Conservation (phyloP, 106 monocot species). For the Dendrobium officinale region DNA sequence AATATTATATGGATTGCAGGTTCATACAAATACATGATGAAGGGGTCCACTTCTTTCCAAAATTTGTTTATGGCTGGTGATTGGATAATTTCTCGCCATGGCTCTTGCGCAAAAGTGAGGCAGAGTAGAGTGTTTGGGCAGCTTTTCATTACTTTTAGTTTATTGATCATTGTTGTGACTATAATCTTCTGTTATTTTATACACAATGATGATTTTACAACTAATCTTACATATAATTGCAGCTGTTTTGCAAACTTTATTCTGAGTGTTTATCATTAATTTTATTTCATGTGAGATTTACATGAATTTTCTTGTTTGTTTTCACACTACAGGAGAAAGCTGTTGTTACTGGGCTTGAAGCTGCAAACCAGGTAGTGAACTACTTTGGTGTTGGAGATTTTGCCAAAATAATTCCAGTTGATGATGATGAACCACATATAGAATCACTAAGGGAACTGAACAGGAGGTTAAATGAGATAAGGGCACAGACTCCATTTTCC, state of each 20-base stretch:
- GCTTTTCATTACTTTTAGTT: no score
- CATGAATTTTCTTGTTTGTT: neutral
- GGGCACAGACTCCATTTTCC: conserved; percentile 14
- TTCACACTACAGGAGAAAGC: conserved; percentile 48
- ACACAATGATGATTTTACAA: neutral
- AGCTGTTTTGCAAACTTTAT: no score
- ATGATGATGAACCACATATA: conserved; percentile 65
- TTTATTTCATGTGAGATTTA: neutral
- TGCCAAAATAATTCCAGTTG: conserved; percentile 62
- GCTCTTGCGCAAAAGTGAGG: conserved; percentile 60
- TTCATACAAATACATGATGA: conserved; percentile 74
- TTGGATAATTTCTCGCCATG: conserved; percentile 70
- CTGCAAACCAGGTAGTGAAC: conserved; percentile 63
- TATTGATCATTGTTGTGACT: no score
- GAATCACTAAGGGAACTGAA: conserved; percentile 40
- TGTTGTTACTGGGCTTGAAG: conserved; percentile 70
- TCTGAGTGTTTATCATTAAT: no score
- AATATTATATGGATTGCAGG: conserved; percentile 23
- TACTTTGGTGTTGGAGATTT: conserved; percentile 50
- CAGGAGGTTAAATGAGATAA: conserved; percentile 41
- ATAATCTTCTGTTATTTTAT: no score
- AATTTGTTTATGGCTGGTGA: conserved; percentile 80
- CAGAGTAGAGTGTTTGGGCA: no score
- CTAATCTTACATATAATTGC: no score
- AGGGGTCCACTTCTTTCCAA: conserved; percentile 52